Evolutionary conservation across 805 yeast species (phyloP).

Genomic region (Starmerella bombicola): DNA sequence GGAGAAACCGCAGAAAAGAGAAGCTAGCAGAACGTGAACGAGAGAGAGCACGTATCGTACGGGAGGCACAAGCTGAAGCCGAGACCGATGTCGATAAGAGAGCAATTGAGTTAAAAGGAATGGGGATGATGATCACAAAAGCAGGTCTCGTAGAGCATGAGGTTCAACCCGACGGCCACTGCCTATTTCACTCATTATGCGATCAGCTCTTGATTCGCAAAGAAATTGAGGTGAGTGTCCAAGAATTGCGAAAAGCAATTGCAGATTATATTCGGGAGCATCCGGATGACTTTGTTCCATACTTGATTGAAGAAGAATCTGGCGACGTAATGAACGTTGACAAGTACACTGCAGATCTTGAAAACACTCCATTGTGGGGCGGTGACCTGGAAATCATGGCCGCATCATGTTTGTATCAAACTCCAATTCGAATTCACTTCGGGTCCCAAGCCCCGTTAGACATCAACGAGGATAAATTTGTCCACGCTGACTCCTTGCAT

Average conservation of each 20-base stretch:
- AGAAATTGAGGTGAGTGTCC: constrained; percentile 30
- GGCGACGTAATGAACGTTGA: constrained; percentile 51
- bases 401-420: constrained; percentile 52
- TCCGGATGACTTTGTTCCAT: constrained; percentile 65
- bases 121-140: constrained; percentile 41
- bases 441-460: constrained; percentile 58
- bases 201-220: constrained; percentile 61
- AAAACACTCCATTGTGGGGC: constrained; percentile 86
- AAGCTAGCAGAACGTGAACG: constrained; percentile 65
- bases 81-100: constrained; percentile 51
- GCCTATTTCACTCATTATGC: constrained; percentile 72
- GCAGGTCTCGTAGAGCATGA: constrained; percentile 47
- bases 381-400: constrained; percentile 88
- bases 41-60: constrained; percentile 46
- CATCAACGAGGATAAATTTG: constrained; percentile 47
- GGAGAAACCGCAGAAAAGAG: constrained; percentile 73
- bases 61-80: constrained; percentile 65
- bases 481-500: constrained; percentile 39
- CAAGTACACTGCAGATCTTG: constrained; percentile 55
- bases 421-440: constrained; percentile 64
- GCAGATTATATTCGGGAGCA: constrained; percentile 53
- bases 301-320: constrained; percentile 67
- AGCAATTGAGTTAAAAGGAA: constrained; percentile 55
- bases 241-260: constrained; percentile 50
- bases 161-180: constrained; percentile 85